phyloP scores from a whole-genome alignment of 768 basidiomycete species.

The Trametes maxima region DNA sequence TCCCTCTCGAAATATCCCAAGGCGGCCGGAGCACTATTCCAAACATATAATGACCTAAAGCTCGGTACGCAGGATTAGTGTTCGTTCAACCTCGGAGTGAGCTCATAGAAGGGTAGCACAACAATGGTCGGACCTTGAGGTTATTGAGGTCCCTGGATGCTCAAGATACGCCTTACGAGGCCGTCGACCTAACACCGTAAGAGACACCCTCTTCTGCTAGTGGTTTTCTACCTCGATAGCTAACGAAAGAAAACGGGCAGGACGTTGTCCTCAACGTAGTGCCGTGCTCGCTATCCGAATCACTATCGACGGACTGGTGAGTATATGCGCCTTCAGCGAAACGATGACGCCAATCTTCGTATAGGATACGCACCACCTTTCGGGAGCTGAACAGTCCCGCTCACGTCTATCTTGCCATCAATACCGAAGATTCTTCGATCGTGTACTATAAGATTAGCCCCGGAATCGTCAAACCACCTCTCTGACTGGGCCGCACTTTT shows the following conservation, averaged over 20 bases:
- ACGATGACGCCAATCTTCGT: background rate
- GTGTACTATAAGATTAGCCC: constrained; percentile 83
- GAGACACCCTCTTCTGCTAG: constrained; percentile 5
- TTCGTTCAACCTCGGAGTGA: background rate
- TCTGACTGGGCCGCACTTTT: constrained; percentile 35
- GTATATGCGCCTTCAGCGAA: constrained; percentile 13
- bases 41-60: constrained; percentile 74
- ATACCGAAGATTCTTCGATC: constrained; percentile 76
- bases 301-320: constrained; percentile 63
- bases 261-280: constrained; percentile 53
- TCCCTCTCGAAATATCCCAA: constrained; percentile 63
- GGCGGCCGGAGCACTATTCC: constrained; percentile 63
- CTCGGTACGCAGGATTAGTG: constrained; percentile 46
- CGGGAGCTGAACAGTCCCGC: constrained; percentile 46
- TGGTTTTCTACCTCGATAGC: background rate
- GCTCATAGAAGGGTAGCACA: constrained; percentile 50
- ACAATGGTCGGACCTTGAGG: constrained; percentile 65
- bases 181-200: constrained; percentile 53
- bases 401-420: constrained; percentile 69
- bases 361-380: constrained; percentile 61
- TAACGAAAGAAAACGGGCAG: constrained; percentile 30
- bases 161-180: constrained; percentile 62
- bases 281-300: constrained; percentile 70
- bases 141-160: constrained; percentile 60
- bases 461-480: constrained; percentile 74